phyloP scores from a whole-genome alignment of 176 grass and related monocot species.

The Rhynchospora breviuscula region DNA sequence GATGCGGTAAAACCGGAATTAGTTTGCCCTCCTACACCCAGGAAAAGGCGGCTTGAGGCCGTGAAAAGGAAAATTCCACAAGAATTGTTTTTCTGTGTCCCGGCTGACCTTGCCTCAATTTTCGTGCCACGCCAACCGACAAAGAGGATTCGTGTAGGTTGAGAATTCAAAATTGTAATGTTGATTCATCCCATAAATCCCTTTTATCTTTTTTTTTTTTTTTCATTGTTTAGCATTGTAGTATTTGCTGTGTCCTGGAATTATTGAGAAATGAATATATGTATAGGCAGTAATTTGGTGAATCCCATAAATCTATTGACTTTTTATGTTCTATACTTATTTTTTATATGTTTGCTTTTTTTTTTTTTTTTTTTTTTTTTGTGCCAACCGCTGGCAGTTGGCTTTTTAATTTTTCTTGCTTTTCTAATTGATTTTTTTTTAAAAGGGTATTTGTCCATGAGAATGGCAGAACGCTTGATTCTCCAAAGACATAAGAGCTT shows the following conservation, averaged over 20 bases:
- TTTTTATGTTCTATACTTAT: background rate
- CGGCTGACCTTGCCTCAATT: constrained; percentile 45
- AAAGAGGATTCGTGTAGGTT: constrained; percentile 53
- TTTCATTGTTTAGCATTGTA: constrained; percentile 15
- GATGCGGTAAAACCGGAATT: constrained; percentile 20
- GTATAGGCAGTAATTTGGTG: constrained; percentile 14
- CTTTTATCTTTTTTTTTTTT: constrained; percentile 8
- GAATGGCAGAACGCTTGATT: background rate
- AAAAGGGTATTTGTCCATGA: background rate
- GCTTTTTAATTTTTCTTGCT: background rate
- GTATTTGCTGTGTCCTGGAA: background rate
- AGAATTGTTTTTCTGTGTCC: constrained; percentile 43
- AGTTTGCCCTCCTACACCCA: constrained; percentile 58
- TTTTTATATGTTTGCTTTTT: background rate
- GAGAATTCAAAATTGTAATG: constrained; percentile 12
- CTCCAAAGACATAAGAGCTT: background rate
- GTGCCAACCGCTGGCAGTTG: background rate
- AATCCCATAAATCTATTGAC: background rate
- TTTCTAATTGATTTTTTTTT: background rate
- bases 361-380: background rate
- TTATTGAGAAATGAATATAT: constrained; percentile 17
- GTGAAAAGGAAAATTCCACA: constrained; percentile 46
- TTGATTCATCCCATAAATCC: background rate
- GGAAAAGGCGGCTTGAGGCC: constrained; percentile 29
- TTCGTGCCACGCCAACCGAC: constrained; percentile 35